Conservation (phyloP, 1,284 basidiomycete species). For the Trametes versicolor region DNA sequence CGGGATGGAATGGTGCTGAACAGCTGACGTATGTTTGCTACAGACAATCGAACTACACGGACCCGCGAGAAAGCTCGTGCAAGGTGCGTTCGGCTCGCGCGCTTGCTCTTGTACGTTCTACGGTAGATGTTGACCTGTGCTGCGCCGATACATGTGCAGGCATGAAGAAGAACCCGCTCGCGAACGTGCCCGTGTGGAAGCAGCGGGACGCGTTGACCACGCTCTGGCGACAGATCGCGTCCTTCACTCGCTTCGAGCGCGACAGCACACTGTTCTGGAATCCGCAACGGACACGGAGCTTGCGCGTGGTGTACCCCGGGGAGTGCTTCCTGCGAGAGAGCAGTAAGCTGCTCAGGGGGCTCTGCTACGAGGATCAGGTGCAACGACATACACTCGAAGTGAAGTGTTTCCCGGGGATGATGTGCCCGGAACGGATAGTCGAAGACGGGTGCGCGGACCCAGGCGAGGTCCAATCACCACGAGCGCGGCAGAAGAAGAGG, state of each 20-base stretch:
- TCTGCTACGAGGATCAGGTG: constrained; percentile 16
- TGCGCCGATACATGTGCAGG: background rate
- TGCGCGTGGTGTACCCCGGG: constrained; percentile 4
- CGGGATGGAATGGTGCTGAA: background rate
- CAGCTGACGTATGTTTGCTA: no score
- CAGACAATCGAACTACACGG: constrained; percentile 12
- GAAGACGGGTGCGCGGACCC: background rate
- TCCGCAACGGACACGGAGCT: background rate
- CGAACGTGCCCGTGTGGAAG: background rate
- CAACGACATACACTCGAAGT: background rate
- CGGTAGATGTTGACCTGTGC: background rate
- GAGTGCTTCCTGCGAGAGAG: constrained; percentile 13
- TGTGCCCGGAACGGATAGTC: background rate
- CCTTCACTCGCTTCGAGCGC: constrained; percentile 8
- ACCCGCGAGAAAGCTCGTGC: background rate
- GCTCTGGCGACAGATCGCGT: constrained; percentile 15
- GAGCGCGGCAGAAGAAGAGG: background rate
- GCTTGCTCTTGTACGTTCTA: background rate
- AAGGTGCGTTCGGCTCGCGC: background rate
- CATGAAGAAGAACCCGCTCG: constrained; percentile 8
- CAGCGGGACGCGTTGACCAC: constrained; percentile 7
- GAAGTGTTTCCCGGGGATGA: background rate
- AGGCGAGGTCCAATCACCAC: background rate
- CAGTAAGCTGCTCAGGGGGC: constrained; percentile 2
- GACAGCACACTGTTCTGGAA: constrained; percentile 11